These are phyloP conservation scores for Schizophyllum commune DNA, from an alignment of 1,284 basidiomycete genomes.

Conservation along the genomic window DNA sequence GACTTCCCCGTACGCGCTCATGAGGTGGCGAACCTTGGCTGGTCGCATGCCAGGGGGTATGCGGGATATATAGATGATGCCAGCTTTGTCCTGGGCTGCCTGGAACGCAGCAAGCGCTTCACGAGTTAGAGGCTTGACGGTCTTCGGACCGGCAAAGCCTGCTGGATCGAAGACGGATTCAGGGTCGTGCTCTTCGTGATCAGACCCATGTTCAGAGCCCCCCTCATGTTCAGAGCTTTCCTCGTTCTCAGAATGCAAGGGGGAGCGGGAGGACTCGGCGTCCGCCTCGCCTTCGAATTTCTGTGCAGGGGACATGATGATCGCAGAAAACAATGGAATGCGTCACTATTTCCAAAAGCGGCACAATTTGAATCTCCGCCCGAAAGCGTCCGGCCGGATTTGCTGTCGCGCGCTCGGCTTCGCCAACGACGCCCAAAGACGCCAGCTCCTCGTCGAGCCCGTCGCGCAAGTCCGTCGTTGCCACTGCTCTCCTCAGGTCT, in stretches of 20 bases:
- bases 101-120: constrained; percentile 69
- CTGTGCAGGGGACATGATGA: background rate
- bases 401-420: constrained; percentile 35
- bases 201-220: background rate
- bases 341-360: background rate
- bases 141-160: constrained; percentile 52
- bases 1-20: constrained; percentile 78
- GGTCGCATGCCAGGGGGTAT: constrained; percentile 99
- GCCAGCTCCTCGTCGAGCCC: constrained; percentile 49
- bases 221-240: no score
- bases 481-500: constrained; percentile 68
- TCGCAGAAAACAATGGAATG: background rate
- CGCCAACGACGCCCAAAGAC: constrained; percentile 61
- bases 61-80: constrained; percentile 91
- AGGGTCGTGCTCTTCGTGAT: constrained; percentile 3
- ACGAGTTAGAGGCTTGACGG: constrained; percentile 61
- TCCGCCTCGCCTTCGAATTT: background rate
- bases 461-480: constrained; percentile 46
- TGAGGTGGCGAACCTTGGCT: constrained; percentile 89
- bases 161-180: constrained; percentile 44
- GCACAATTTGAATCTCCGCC: constrained; percentile 36
- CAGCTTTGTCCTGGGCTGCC: constrained; percentile 62
- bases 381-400: constrained; percentile 22
- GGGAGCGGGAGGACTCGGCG: background rate
- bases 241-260: background rate